Evolutionary conservation across 73 alveolate species (phyloP), one percentile per base, ranked within the genome.

Genomic region (Symbiodinium pilosum): DNA sequence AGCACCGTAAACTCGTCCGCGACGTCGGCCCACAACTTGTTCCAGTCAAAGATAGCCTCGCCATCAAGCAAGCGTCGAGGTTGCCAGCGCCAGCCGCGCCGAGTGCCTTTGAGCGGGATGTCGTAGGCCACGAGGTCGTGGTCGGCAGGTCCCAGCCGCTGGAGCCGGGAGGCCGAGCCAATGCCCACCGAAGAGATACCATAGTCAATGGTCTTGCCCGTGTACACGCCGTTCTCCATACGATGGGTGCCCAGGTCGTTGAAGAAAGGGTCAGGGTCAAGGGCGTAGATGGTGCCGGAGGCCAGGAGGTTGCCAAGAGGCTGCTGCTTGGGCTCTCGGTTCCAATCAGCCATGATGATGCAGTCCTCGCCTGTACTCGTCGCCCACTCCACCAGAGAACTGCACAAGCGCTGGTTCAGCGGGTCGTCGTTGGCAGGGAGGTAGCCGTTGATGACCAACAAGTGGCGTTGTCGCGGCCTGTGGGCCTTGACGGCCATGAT

Each of bases 91-190:
- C 92, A 84, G 41, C 44, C n/a, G 28, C 21, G 44, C 28, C 73
- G 4, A 1, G 14, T 30, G 43, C 44, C 42, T 14, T 84, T 11
- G 2, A 43, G 11, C 7, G n/a, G 43, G 21, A 84, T 24, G 21
- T 18, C 20, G 44, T 84, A 84, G 71, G 43, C 3, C 39, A 84
- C 43, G 12, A 84, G 43, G 36, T 84, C 92, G 43, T 84, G 92
- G 92, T 84, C 92, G 1, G 92, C 92, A 47, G 54, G 73, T 30
- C 75, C n/a, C n/a, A n/a, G n/a, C n/a, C n/a, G n/a, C n/a, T n/a
- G n/a, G 14, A 28, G 18, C 28, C 93, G 43, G 43, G 32, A 43
- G 5, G 39, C n/a, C 34, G 43, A 26, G 36, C n/a, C 42, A 21
- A 84, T 30, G 21, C 93, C 26, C 12, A 75, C 43, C 20, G 93